A percentile compares a stretch with the other conserved stretches of the same genome.
Evolutionary conservation across 179 eudicot genomes (phyloP).

Genomic region (Camellia oleifera): DNA sequence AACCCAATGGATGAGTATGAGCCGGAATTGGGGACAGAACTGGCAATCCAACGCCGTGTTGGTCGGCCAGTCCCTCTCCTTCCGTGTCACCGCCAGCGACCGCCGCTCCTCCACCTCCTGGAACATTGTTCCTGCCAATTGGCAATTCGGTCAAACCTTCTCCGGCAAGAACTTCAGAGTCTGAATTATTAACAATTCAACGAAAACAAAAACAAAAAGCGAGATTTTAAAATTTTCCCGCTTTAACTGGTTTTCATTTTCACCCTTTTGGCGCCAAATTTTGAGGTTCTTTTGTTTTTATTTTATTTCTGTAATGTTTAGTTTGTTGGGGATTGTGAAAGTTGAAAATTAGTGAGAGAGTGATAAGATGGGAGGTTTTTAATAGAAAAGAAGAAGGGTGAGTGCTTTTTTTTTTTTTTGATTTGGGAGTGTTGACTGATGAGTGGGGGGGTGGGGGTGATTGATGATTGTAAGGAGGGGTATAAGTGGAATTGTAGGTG

Average conservation of each 20-base stretch:
- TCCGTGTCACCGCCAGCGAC: constrained; percentile 63
- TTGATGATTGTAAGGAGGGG: too few relatives aligned
- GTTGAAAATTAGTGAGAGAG: neutral
- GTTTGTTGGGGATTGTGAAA: constrained; percentile 14
- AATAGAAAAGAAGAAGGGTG: neutral
- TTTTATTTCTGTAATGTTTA: neutral
- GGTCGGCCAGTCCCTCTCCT: constrained; percentile 74
- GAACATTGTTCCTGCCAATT: constrained; percentile 64
- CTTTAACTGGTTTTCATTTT: constrained; percentile 8
- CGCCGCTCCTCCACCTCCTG: constrained; percentile 63
- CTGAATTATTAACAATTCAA: constrained; percentile 12
- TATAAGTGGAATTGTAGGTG: constrained; percentile 2
- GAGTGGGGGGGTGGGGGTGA: neutral
- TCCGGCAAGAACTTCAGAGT: constrained; percentile 78
- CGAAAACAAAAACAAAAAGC: neutral
- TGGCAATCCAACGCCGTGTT: constrained; percentile 75
- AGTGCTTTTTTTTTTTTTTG: neutral
- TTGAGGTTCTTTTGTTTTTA: neutral
- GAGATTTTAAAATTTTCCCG: constrained; percentile 1
- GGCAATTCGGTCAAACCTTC: constrained; percentile 89
- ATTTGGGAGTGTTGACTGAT: neutral
- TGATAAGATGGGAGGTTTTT: neutral
- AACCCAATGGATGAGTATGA: constrained; percentile 76
- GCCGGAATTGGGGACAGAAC: constrained; percentile 89
- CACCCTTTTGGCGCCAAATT: constrained; percentile 15